Evolutionary conservation across 2,329 filamentous ascomycete genomes (phyloP).

Genomic region (Westerdykella sp.): DNA sequence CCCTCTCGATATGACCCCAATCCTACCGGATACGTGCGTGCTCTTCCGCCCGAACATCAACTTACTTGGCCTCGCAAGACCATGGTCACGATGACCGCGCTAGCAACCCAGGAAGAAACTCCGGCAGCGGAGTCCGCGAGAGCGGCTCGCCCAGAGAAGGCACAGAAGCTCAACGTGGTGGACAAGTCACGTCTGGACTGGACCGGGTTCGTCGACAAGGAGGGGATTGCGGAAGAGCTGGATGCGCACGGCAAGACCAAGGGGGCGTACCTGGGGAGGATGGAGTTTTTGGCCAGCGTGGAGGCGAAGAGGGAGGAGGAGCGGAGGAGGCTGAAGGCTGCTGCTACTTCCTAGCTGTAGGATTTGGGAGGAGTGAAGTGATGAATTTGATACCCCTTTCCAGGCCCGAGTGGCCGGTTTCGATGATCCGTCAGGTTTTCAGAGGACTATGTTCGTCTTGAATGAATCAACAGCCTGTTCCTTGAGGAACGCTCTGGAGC

Average conservation of each 20-base stretch:
- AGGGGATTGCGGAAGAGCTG: conserved; percentile 56
- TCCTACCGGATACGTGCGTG: conserved; percentile 42
- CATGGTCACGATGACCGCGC: background rate
- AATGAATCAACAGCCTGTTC: too few species aligned
- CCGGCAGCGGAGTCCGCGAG: conserved; percentile 11
- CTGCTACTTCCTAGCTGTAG: conserved; percentile 1
- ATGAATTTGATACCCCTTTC: too few species aligned
- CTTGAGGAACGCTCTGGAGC: too few species aligned
- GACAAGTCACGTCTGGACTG: conserved; percentile 62
- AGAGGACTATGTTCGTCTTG: too few species aligned
- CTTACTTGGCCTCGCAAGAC: conserved; percentile 35
- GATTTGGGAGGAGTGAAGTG: too few species aligned
- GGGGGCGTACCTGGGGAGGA: conserved; percentile 54
- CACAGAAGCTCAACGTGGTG: conserved; percentile 58
- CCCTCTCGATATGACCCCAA: conserved; percentile 48
- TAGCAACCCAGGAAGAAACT: conserved; percentile 11
- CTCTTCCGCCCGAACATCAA: conserved; percentile 41
- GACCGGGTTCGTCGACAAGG: conserved; percentile 57
- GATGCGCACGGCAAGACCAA: conserved; percentile 57
- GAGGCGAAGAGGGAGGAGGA: conserved; percentile 53
- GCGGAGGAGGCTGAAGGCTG: conserved; percentile 44
- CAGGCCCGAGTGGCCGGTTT: too few species aligned
- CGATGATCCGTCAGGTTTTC: too few species aligned
- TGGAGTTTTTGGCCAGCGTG: conserved; percentile 57
- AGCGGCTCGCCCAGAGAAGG: conserved; percentile 33